Conservation (phyloP, 2,329 filamentous ascomycete genomes). For the Colletotrichum lindemuthianum region DNA sequence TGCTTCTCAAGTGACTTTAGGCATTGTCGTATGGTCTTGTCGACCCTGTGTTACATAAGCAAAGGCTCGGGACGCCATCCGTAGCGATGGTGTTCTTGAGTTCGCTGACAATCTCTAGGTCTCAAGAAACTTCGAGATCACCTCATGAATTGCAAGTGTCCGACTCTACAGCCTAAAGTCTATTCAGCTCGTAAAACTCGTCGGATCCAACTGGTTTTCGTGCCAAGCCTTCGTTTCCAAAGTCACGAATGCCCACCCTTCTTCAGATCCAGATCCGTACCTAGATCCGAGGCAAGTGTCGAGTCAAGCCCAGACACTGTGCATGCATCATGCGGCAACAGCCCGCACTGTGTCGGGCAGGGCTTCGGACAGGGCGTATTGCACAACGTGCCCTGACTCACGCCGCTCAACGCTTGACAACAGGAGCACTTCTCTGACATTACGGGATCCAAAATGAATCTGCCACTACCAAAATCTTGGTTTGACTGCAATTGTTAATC, state of each 20-base stretch:
- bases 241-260: slow-evolving; percentile 10
- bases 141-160: slow-evolving; percentile 9
- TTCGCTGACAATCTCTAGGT: slow-evolving; percentile 12
- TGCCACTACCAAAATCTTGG: slow-evolving; percentile 9
- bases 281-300: slow-evolving; percentile 18
- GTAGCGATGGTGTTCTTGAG: too few species aligned
- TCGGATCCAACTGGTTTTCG: slow-evolving; percentile 1
- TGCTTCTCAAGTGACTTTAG: too few species aligned
- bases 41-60: too few species aligned
- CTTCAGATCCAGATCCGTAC: slow-evolving; percentile 5
- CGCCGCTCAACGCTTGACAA: slow-evolving; percentile 16
- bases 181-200: slow-evolving; percentile 9
- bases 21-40: too few species aligned
- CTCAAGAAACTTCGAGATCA: slow-evolving; percentile 3
- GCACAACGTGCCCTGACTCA: slow-evolving; percentile 27
- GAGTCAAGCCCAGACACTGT: slow-evolving; percentile 30
- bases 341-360: slow-evolving; percentile 16
- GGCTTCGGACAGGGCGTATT: neutral
- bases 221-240: slow-evolving; percentile 20
- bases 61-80: too few species aligned
- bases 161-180: neutral
- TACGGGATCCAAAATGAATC: slow-evolving; percentile 17
- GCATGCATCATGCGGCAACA: neutral
- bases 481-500: slow-evolving; percentile 24
- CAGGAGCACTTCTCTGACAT: slow-evolving; percentile 34